Evolutionary conservation across 805 yeast species (phyloP), one percentile per base, ranked within the genome.

Genomic region (Candida mattraensis): DNA sequence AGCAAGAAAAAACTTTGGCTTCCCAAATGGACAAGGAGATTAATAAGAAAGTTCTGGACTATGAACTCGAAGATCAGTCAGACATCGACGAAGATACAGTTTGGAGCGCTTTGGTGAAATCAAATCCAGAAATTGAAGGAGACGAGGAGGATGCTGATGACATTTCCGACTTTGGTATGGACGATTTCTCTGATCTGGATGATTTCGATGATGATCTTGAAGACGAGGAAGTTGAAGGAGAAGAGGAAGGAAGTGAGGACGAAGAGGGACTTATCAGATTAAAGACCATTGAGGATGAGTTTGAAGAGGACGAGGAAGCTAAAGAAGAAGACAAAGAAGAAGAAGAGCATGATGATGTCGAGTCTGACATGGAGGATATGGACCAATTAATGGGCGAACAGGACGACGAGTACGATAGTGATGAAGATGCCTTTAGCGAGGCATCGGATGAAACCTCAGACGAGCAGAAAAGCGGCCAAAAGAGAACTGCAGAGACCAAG

Each of bases 91-190:
- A 75, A 22, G 86, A 76, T 37, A 54, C 57, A 10, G 70, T 74
- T 24, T 76, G 85, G 77, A 65, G 73, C 50, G 87, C 82, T 1
- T 64, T 76, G 47, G 80, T 76, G 19, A 66, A 70, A 45, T 70
- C 76, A 33, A 72, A 72, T 45, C 80, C 81, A 0, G 82, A 76
- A 20, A 75, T 73, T 18, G 80, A 72, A 54, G 76, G 69, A 25
- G 77, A 57, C 18, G 66, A 64, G 14, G 61, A 51, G 21, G 61
- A 54, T 10, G 37, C 62, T 20, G 62, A 56, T 13, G 70, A 63
- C n/a, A 47, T 56, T 7, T 59, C 62, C 4, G 68, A 63, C 44
- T 58, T 64, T 16, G 70, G 61, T 26, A 49, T 66, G 48, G 72
- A 62, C 24, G 70, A 60, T 26, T 53, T 63, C 25, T 56, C 53